Evolutionary conservation across 768 basidiomycete genomes (phyloP), one percentile per base, ranked within the genome.

Genomic region (Flagelloscypha sp.): DNA sequence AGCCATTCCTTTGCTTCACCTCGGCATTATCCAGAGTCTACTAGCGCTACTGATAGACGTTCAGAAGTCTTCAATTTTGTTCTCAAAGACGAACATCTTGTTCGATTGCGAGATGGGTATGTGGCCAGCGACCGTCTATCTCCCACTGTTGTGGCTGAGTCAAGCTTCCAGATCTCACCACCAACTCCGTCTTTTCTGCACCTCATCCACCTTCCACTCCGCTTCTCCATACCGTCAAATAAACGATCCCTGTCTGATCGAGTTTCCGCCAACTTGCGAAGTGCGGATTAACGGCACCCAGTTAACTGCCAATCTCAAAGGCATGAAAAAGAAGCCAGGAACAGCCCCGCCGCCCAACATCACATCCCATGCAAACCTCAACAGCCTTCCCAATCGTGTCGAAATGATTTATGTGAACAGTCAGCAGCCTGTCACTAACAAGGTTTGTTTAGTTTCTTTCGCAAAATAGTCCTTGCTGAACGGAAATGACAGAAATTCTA

Each of bases 371-470:
- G 55, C 65, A 6, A 59, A 66, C 35, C 43, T 60, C 9, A 61
- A 48, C 31, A 59, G 57, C 7, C 52, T 62, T 28, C 58, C 62
- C 23, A 90, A 88, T 53, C 73, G 76, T 24, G 62, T 92, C 11
- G 88, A 92, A 46, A 85, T 92, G 74, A 75, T 89, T 3, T 92
- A 90, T 54, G 83, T 92, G 25, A 92, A 92, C 47, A 89, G 84
- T 45, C 81, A 84, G 44, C 80, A 84, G 47, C 82, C 84, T 29
- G 65, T 69, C 9, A 74, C 74, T 35, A 61, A 76, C 15, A 89
- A 89, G 68, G 87, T 85, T 34, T 38, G 67, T 38, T 1, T 24
- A 25, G 27, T 38, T 30, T 23, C 43, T 19, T 17, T 17, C 27
- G 6, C 5, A 27, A 13, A 13, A 23, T 22, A 23, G 13, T 16